These are phyloP conservation scores for Tolypocladium capitatum DNA, from an alignment of 2,329 filamentous ascomycete genomes.

Conservation along the genomic window DNA sequence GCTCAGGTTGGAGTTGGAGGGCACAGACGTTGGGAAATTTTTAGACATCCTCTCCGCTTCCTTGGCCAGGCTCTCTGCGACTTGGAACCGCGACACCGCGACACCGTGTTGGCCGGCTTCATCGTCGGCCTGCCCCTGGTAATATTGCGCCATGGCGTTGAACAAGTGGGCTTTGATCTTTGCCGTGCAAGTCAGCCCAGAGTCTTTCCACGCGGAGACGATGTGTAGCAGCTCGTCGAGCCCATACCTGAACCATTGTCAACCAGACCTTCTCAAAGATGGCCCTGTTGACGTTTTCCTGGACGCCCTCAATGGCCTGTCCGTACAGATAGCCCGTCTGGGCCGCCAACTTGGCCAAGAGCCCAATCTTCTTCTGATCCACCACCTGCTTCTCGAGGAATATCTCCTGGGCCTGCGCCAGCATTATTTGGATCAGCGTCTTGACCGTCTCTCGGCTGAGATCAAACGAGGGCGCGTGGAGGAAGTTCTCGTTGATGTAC, in stretches of 20 bases:
- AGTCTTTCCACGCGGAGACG: background rate
- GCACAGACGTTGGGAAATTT: constrained; percentile 66
- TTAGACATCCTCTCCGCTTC: constrained; percentile 67
- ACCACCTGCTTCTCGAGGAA: constrained; percentile 93
- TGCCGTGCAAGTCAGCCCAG: background rate
- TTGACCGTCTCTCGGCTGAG: constrained; percentile 92
- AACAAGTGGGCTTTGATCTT: constrained; percentile 70
- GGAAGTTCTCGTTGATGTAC: constrained; percentile 98
- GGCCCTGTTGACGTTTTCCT: constrained; percentile 81
- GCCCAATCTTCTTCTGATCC: constrained; percentile 82
- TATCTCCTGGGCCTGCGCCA: constrained; percentile 93
- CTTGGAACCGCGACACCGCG: constrained; percentile 69
- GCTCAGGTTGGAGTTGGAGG: constrained; percentile 69
- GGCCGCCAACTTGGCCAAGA: constrained; percentile 84
- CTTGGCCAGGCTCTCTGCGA: constrained; percentile 65
- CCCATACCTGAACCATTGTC: constrained; percentile 58
- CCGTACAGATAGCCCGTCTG: constrained; percentile 81
- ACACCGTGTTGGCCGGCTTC: constrained; percentile 78
- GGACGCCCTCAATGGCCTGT: constrained; percentile 78
- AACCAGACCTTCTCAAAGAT: constrained; percentile 95
- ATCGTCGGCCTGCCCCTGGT: constrained; percentile 81
- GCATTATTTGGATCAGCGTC: constrained; percentile 79
- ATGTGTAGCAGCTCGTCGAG: background rate
- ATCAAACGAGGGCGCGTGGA: constrained; percentile 94
- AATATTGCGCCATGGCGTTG: constrained; percentile 80